Conservation (phyloP, 257 asterid species). For the Solanum piurae region DNA sequence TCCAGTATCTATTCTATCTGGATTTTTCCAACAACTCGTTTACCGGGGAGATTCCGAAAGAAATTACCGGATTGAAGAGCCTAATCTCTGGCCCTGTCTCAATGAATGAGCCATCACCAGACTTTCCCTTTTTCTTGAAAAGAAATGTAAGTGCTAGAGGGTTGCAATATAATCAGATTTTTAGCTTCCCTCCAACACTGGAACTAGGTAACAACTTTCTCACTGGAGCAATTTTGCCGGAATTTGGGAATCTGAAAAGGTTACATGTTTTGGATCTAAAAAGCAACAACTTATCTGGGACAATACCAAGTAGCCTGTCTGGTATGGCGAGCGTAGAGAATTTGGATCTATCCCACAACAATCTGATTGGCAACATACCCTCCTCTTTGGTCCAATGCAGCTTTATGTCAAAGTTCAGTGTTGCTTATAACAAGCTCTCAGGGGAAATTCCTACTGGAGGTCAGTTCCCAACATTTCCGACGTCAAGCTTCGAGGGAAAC, state of each 20-base stretch:
- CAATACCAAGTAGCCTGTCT: conserved; percentile 49
- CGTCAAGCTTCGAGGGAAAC: conserved; percentile 66
- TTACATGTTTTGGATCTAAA: conserved; percentile 57
- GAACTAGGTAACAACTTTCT: conserved; percentile 59
- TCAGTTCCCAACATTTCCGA: conserved; percentile 49
- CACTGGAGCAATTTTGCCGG: conserved; percentile 62
- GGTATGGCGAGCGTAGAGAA: conserved; percentile 51
- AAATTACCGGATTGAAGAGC: conserved; percentile 40
- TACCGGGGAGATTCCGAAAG: conserved; percentile 49
- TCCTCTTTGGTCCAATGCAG: conserved; percentile 36
- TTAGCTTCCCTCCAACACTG: conserved; percentile 57
- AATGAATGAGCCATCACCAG: conserved; percentile 32
- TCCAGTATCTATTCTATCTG: conserved; percentile 53
- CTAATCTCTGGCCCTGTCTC: conserved; percentile 28
- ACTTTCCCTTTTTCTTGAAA: conserved; percentile 43
- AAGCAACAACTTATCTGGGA: conserved; percentile 48
- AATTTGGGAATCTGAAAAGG: conserved; percentile 57
- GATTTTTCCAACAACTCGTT: conserved; percentile 73
- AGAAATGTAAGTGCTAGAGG: conserved; percentile 22
- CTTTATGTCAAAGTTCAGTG: conserved; percentile 50
- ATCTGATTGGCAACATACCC: conserved; percentile 55
- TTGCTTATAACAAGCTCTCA: conserved; percentile 49
- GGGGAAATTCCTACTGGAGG: conserved; percentile 52
- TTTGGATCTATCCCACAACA: conserved; percentile 59
- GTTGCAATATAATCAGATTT: conserved; percentile 37